phyloP scores from a whole-genome alignment of 768 basidiomycete genomes.

The Macrolepiota fuliginosa region DNA sequence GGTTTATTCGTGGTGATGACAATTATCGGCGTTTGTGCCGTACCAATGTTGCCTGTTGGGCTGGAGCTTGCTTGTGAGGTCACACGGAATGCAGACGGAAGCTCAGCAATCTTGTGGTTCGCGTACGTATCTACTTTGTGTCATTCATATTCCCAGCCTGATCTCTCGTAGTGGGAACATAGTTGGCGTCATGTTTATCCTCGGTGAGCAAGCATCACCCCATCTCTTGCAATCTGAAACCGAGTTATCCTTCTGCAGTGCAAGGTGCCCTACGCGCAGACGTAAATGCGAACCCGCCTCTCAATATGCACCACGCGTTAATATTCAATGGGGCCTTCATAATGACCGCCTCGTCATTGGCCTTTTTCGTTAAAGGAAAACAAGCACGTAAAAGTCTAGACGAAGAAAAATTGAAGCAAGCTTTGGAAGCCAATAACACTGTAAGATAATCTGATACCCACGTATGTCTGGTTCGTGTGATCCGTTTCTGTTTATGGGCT shows the following conservation, averaged over 20 bases:
- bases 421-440: conserved; percentile 6
- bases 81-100: conserved; percentile 76
- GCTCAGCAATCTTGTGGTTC: conserved; percentile 76
- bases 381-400: conserved; percentile 66
- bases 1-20: conserved; percentile 67
- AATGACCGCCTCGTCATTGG: conserved; percentile 30
- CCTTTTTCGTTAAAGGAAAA: conserved; percentile 56
- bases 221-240: not conserved
- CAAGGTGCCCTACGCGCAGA: conserved; percentile 68
- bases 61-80: conserved; percentile 80
- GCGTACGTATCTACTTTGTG: conserved; percentile 39
- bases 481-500: too few relatives aligned
- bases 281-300: conserved; percentile 58
- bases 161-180: conserved; percentile 54
- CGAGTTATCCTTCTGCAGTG: conserved; percentile 33
- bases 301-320: conserved; percentile 67
- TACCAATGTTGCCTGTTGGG: conserved; percentile 73
- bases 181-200: conserved; percentile 57
- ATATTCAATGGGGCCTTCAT: conserved; percentile 64
- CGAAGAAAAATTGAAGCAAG: conserved; percentile 39
- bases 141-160: not conserved
- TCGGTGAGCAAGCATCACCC: conserved; percentile 39
- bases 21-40: conserved; percentile 60
- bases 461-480: not conserved
- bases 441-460: not conserved